Evolutionary conservation across 2,329 filamentous ascomycete species (phyloP), one percentile per base, ranked within the genome.

Genomic region (Aspergillus quadrilineatus): DNA sequence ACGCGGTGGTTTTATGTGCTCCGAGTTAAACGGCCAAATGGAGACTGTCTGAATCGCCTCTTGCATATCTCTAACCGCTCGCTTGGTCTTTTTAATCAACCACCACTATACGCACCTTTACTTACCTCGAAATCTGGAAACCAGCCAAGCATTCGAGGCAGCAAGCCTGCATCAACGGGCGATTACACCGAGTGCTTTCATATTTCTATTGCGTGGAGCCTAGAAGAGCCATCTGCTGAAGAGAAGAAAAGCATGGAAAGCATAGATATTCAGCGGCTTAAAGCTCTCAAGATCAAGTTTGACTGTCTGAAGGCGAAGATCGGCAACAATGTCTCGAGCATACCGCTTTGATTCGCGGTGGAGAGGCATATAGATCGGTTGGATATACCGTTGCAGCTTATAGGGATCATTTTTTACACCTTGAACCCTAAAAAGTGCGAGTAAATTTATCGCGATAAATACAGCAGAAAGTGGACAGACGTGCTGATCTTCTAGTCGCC

Each of bases 1-100:
- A 88, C 84, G 17, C 85, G 94, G 44, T 93, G 89, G 73, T 99
- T 99, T 69, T 81, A 97, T 5, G 89, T 97, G 2, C 73, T 97
- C 47, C 81, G 85, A 22, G 81, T 92, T 45, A 73, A 65, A 12
- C 74, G 62, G 49, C 75, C 77, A 1, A 61, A 66, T 5, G 80
- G 84, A 45, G 75, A 84, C 43, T 79, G 83, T 57, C 75, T 94
- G 43, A 81, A 85, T 39, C 65, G 71, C 26, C 77, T 97, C 6
- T 79, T 97, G 6, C 65, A 70, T 6, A 77, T 84, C 8, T 89
- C 87, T 67, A 96, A 97, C 73, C 68, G 72, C 4, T 74, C 85
- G 1, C 84, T 87, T 2, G 71, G 76, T 17, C 68, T 68, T 1
- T 88, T 87, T 69, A 79, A 79, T 0, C 90, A 95, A 68, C 86